These are phyloP conservation scores for Fallopia convolvulus DNA, from an alignment of 148 eudicot species.

Conservation along the genomic window DNA sequence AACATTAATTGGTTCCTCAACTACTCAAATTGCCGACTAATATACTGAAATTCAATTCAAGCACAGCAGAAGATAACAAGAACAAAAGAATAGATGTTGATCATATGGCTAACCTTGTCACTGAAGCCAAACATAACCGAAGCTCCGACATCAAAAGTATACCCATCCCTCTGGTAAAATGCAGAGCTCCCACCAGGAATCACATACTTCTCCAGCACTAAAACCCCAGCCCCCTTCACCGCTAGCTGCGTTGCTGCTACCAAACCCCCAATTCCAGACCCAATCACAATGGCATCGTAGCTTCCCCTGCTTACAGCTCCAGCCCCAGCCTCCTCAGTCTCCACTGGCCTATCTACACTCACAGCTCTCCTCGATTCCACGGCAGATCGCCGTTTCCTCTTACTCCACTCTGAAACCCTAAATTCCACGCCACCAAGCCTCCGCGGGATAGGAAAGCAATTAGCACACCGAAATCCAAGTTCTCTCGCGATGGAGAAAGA, in stretches of 20 bases:
- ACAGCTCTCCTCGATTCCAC: constrained; percentile 39
- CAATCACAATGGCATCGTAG: constrained; percentile 89
- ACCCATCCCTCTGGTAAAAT: constrained; percentile 87
- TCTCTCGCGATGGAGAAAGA: neutral
- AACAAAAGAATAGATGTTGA: constrained; percentile 2
- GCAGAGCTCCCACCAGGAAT: constrained; percentile 99
- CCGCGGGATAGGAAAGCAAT: constrained; percentile 8
- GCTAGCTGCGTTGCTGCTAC: constrained; percentile 95
- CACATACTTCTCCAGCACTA: constrained; percentile 93
- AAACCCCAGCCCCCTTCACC: constrained; percentile 91
- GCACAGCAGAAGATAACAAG: neutral
- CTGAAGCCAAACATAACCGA: constrained; percentile 99
- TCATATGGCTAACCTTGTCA: constrained; percentile 53
- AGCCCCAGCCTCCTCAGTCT: constrained; percentile 12
- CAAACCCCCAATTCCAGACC: constrained; percentile 95
- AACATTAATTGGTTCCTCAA: neutral
- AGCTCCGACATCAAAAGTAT: constrained; percentile 92
- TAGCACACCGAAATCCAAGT: constrained; percentile 1
- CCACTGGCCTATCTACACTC: constrained; percentile 29
- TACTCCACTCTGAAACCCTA: constrained; percentile 15
- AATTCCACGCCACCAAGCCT: constrained; percentile 13
- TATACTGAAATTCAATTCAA: neutral
- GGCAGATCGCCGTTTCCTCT: constrained; percentile 17
- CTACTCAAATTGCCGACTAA: neutral
- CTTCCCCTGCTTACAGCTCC: constrained; percentile 17